These are phyloP conservation scores for Kentomonas sorsogonicus DNA, from an alignment of 208 protist species.

Conservation along the genomic window DNA sequence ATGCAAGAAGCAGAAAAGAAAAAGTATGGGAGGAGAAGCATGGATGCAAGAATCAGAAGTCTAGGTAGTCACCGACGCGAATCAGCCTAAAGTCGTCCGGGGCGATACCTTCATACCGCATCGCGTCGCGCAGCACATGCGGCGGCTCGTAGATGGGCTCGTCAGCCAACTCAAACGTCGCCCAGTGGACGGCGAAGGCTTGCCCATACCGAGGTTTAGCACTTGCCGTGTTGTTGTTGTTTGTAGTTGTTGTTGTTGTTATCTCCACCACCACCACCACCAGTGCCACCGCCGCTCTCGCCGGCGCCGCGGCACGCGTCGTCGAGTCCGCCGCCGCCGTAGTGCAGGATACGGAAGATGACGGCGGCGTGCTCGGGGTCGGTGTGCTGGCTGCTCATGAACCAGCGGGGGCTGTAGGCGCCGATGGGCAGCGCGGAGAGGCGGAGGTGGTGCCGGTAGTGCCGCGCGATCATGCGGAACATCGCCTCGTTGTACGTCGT, in stretches of 20 bases:
- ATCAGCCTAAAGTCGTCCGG: constrained; percentile 22
- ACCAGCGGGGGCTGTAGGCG: constrained; percentile 69
- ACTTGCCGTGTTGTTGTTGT: too few relatives aligned
- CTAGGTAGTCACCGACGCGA: constrained; percentile 29
- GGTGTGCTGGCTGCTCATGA: constrained; percentile 55
- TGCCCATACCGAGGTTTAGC: too few relatives aligned
- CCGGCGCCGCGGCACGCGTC: too few relatives aligned
- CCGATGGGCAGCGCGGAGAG: constrained; percentile 79
- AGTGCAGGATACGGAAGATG: constrained; percentile 53
- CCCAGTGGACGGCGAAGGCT: constrained; percentile 76
- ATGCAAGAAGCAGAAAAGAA: too few relatives aligned
- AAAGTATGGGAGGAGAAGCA: too few relatives aligned
- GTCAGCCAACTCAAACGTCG: constrained; percentile 70
- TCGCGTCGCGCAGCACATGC: constrained; percentile 20
- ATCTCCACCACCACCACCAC: too few relatives aligned
- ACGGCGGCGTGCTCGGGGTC: constrained; percentile 61
- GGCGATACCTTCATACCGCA: constrained; percentile 16
- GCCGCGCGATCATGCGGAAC: constrained; percentile 40
- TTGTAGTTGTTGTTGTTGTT: too few relatives aligned
- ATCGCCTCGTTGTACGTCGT: constrained; percentile 40
- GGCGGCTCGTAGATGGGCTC: constrained; percentile 79
- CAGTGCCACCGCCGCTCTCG: too few relatives aligned
- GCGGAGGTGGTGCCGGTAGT: constrained; percentile 37
- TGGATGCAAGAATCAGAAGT: too few relatives aligned
- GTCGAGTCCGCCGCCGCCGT: too few relatives aligned